These are phyloP conservation scores for Hemerocallis citrina DNA, from an alignment of 106 monocot species.

Conservation along the genomic window DNA sequence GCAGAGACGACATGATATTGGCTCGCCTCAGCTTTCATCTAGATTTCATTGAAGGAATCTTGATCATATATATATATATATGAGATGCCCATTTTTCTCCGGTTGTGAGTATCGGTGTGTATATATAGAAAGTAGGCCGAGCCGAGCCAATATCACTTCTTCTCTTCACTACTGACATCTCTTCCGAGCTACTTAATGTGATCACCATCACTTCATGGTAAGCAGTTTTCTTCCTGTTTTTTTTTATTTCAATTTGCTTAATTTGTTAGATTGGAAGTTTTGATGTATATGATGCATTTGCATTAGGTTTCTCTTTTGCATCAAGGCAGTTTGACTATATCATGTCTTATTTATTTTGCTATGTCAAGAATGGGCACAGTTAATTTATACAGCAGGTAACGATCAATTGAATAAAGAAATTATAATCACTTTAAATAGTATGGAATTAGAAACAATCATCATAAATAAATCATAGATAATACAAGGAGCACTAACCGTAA, in stretches of 20 bases:
- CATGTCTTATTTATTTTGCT: no score
- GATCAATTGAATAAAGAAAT: no score
- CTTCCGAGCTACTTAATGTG: neutral
- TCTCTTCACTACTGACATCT: constrained; percentile 16
- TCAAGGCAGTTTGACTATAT: neutral
- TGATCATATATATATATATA: neutral
- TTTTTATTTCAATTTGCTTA: neutral
- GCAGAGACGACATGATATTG: constrained; percentile 17
- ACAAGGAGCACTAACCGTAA: no score
- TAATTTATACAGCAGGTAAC: no score
- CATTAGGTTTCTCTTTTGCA: neutral
- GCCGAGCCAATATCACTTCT: constrained; percentile 23
- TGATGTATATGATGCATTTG: neutral
- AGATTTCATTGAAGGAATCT: neutral
- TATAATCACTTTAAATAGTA: no score
- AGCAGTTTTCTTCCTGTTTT: neutral
- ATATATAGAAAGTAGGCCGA: no score
- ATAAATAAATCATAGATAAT: neutral
- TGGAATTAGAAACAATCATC: no score
- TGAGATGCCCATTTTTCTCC: no score
- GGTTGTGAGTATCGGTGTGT: no score
- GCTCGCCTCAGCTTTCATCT: constrained; percentile 12
- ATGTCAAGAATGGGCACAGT: no score
- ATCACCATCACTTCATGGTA: neutral
- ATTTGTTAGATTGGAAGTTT: constrained; percentile 1